phyloP scores from a whole-genome alignment of 1,284 basidiomycete genomes.

The Cryptococcus sp. region DNA sequence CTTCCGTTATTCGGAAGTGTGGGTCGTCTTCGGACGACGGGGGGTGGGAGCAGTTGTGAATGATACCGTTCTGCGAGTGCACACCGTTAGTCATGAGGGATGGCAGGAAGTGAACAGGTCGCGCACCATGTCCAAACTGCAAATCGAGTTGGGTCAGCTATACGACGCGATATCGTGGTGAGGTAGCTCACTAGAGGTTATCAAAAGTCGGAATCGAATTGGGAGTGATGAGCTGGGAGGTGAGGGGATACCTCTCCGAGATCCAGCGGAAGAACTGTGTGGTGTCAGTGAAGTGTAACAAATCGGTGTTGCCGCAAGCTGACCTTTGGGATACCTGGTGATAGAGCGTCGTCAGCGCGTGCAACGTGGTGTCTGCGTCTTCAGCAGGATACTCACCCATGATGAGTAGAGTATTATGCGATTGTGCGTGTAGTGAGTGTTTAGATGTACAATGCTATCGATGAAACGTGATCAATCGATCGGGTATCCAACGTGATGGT shows the following conservation, averaged over 20 bases:
- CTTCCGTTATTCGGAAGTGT: conserved; percentile 91
- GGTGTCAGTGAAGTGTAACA: too few species aligned
- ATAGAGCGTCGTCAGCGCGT: conserved; percentile 7
- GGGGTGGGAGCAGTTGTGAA: conserved; percentile 79
- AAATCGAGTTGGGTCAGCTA: not conserved
- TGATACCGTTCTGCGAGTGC: conserved; percentile 91
- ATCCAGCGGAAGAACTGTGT: conserved; percentile 61
- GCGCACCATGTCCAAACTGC: conserved; percentile 42
- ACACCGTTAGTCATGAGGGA: conserved; percentile 52
- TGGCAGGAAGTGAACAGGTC: not conserved
- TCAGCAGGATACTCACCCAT: conserved; percentile 13
- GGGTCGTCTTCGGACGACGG: conserved; percentile 74
- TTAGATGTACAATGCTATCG: too few species aligned
- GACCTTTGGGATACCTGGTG: conserved; percentile 23
- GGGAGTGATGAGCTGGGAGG: conserved; percentile 96
- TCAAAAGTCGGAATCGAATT: conserved; percentile 62
- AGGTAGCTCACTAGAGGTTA: conserved; percentile 51
- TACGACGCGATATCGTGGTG: conserved; percentile 59
- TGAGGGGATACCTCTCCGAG: conserved; percentile 93
- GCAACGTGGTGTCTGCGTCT: not conserved
- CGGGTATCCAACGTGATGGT: too few species aligned
- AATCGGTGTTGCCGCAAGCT: not conserved
- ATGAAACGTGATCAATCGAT: too few species aligned
- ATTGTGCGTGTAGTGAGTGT: not conserved
- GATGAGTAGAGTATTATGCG: conserved; percentile 4